These are phyloP conservation scores for Alternaria consortialis DNA, from an alignment of 2,329 filamentous ascomycete species.

Conservation along the genomic window DNA sequence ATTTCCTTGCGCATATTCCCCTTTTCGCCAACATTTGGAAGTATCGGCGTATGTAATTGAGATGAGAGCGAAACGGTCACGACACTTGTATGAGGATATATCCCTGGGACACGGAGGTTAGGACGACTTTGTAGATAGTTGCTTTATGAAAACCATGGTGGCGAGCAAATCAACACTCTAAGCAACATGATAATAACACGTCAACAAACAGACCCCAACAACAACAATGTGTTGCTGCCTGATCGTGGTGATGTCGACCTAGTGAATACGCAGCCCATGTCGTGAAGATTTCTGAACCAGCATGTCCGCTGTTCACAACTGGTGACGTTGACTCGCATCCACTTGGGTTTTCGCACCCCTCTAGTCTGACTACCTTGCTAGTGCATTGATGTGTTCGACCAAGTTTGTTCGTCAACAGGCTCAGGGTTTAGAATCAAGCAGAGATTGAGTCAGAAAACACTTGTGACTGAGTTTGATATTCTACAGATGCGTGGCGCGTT, in stretches of 20 bases:
- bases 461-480: conserved; percentile 10
- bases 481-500: conserved; percentile 14
- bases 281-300: background rate
- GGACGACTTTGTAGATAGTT: conserved; percentile 9
- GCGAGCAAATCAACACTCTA: background rate
- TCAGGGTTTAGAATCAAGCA: background rate
- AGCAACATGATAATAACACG: conserved; percentile 1
- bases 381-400: background rate
- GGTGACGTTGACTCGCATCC: conserved; percentile 12
- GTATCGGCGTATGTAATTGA: background rate
- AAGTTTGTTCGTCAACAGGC: background rate
- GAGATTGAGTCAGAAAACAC: background rate
- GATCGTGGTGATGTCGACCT: background rate
- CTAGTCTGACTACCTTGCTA: background rate
- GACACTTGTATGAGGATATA: conserved; percentile 13
- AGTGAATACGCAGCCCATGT: background rate
- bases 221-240: background rate
- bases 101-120: conserved; percentile 4
- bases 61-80: conserved; percentile 3
- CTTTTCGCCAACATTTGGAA: conserved; percentile 15
- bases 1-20: conserved; percentile 28
- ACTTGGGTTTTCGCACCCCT: conserved; percentile 5
- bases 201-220: conserved; percentile 1
- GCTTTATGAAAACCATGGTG: conserved; percentile 1
- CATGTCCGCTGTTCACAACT: conserved; percentile 1